Percentiles rank a stretch among this genome's conserved stretches.
Evolutionary conservation across 441 rosid species (phyloP).

Genomic region (Mallotus japonicus): DNA sequence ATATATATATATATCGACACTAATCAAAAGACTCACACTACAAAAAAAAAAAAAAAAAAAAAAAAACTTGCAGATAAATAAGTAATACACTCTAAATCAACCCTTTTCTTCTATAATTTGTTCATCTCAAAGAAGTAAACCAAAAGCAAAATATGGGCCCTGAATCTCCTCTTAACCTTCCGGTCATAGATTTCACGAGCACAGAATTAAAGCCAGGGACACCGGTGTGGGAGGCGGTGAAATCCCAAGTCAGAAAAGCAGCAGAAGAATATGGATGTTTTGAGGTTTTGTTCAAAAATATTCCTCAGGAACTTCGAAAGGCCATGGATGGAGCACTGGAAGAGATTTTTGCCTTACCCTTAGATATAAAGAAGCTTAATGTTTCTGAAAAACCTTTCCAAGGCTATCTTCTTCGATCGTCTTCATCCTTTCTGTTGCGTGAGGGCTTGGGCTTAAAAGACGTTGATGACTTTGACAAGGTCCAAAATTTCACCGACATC

Average conservation of each 20-base stretch:
- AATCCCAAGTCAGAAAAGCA: conserved; percentile 27
- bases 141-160: conserved; percentile 28
- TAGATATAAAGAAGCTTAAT: conserved; percentile 41
- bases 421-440: conserved; percentile 10
- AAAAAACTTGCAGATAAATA: too few relatives aligned
- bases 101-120: background rate
- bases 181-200: conserved; percentile 46
- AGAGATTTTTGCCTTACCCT: conserved; percentile 57
- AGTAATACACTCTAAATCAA: too few relatives aligned
- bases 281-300: conserved; percentile 45
- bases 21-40: too few relatives aligned
- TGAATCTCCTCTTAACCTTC: conserved; percentile 35
- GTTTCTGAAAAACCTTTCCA: conserved; percentile 49
- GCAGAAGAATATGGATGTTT: conserved; percentile 62
- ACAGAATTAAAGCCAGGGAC: conserved; percentile 41
- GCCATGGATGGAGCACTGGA: conserved; percentile 27
- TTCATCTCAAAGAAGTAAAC: background rate
- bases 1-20: too few relatives aligned
- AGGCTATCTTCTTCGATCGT: conserved; percentile 39
- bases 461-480: conserved; percentile 18
- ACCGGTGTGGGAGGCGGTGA: conserved; percentile 5
- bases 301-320: conserved; percentile 39
- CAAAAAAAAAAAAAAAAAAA: too few relatives aligned
- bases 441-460: conserved; percentile 32
- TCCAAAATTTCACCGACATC: conserved; percentile 29